Conservation (phyloP, 2,329 filamentous ascomycete species). For the Mycosphaerella sp. region DNA sequence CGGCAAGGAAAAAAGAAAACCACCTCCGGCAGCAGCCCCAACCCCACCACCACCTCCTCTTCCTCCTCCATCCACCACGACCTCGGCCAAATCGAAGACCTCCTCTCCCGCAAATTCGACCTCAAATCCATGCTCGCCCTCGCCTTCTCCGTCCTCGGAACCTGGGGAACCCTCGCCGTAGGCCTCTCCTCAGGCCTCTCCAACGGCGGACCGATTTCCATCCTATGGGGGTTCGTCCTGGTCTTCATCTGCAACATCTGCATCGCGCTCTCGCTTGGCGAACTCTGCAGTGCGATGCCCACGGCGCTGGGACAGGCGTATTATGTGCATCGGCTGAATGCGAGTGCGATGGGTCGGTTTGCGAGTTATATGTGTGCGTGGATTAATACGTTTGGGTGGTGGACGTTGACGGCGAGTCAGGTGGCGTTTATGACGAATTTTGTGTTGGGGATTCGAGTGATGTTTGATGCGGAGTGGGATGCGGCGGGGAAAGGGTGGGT, state of each 20-base stretch:
- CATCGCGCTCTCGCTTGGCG: slow-evolving; percentile 51
- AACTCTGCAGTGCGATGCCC: slow-evolving; percentile 54
- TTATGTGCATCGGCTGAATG: slow-evolving; percentile 47
- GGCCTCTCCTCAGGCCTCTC: slow-evolving; percentile 47
- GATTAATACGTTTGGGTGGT: slow-evolving; percentile 58
- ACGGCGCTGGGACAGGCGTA: slow-evolving; percentile 56
- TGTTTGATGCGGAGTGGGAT: slow-evolving; percentile 47
- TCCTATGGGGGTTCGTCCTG: slow-evolving; percentile 52
- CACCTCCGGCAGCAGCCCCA: background rate
- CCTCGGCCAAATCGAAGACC: slow-evolving; percentile 42
- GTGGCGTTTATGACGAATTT: slow-evolving; percentile 55
- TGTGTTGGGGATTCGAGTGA: slow-evolving; percentile 51
- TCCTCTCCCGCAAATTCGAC: slow-evolving; percentile 46
- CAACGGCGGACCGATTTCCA: slow-evolving; percentile 50
- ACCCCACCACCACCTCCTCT: background rate
- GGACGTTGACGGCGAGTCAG: slow-evolving; percentile 51
- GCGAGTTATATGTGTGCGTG: slow-evolving; percentile 53
- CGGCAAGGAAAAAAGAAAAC: no score
- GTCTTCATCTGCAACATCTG: slow-evolving; percentile 47
- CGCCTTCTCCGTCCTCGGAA: slow-evolving; percentile 53
- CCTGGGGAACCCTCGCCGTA: slow-evolving; percentile 54
- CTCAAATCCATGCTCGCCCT: slow-evolving; percentile 53
- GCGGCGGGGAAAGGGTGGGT: slow-evolving; percentile 47
- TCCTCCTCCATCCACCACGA: slow-evolving; percentile 25
- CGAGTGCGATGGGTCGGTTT: slow-evolving; percentile 42